Evolutionary conservation across 192 early-diverging fungal genomes (phyloP).

Genomic region (Backusella morwellensis): DNA sequence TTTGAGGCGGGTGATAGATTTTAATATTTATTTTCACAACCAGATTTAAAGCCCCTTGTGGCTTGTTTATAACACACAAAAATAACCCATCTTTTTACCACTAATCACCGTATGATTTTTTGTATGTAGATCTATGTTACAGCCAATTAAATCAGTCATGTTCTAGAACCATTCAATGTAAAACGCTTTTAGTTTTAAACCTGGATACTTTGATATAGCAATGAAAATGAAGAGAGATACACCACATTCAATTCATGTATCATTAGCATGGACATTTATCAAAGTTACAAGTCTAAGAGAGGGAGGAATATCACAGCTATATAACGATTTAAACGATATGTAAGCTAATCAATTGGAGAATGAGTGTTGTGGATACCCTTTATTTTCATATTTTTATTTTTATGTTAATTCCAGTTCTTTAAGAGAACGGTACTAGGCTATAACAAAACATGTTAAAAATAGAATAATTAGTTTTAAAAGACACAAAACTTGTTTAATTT

Average conservation of each 20-base stretch:
- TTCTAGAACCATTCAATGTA: neutral
- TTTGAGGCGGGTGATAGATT: neutral
- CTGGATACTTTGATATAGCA: no score
- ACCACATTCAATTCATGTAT: no score
- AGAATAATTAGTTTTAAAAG: neutral
- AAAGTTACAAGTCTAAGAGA: neutral
- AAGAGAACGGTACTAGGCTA: neutral
- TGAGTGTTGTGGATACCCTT: neutral
- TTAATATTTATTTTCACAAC: neutral
- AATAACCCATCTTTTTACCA: neutral
- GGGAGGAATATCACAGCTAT: neutral
- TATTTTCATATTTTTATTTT: neutral
- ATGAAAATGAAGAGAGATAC: no score
- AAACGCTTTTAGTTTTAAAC: neutral
- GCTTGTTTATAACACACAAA: neutral
- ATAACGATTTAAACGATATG: neutral
- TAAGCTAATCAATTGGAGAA: no score
- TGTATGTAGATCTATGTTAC: neutral
- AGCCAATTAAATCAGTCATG: neutral
- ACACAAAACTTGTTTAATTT: neutral
- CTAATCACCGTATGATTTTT: neutral
- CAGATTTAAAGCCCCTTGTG: neutral
- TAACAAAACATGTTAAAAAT: neutral
- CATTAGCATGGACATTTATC: neutral
- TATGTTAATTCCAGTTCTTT: no score